phyloP scores from a whole-genome alignment of 805 yeast species.

The Saccharomycopsis oosterbeekiorum region DNA sequence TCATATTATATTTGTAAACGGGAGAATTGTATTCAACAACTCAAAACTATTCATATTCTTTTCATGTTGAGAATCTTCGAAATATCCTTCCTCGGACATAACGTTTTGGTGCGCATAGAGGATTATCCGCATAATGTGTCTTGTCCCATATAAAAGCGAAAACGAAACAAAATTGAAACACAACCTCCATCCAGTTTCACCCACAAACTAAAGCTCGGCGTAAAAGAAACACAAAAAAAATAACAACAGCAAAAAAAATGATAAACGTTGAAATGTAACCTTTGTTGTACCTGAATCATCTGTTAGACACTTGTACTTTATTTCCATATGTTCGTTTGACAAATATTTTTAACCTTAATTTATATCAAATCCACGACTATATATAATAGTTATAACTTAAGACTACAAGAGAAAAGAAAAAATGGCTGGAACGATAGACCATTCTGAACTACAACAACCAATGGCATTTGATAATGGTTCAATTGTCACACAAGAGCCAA shows the following conservation, averaged over 20 bases:
- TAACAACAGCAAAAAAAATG: background rate
- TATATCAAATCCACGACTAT: no score
- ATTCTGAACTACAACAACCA: background rate
- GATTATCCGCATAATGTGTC: background rate
- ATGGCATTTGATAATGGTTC: background rate
- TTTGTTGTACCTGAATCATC: conserved; percentile 1
- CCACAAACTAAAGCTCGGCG: background rate
- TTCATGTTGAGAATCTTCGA: no score
- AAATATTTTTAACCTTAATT: no score
- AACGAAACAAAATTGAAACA: conserved; percentile 1
- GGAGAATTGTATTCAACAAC: no score
- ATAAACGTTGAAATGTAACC: background rate
- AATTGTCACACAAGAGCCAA: background rate
- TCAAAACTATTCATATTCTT: no score
- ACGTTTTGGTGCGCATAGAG: background rate
- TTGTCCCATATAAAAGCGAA: background rate
- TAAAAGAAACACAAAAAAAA: background rate
- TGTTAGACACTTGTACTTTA: background rate
- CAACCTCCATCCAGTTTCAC: background rate
- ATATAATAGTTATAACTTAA: background rate
- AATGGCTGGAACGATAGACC: background rate
- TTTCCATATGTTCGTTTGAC: background rate
- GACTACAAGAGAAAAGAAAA: background rate
- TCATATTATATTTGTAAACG: no score
- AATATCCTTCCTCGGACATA: background rate